Conservation (phyloP, 129 eudicot species). For the Daucus carota region DH1_v3.0 NC_030383.2:61212001-61212500, state of each 20-base stretch:
- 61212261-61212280: conserved; percentile 61
- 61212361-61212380: conserved; percentile 67
- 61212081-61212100: conserved; percentile 61
- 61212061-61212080: conserved; percentile 93
- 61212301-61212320: conserved; percentile 49
- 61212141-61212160: too few species aligned
- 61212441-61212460: not conserved
- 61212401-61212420: not conserved
- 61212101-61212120: too few species aligned
- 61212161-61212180: too few species aligned
- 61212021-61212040: conserved; percentile 83
- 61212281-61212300: conserved; percentile 51
- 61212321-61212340: conserved; percentile 60
- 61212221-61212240: conserved; percentile 69
- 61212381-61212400: conserved; percentile 27
- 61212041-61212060: conserved; percentile 95
- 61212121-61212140: too few species aligned
- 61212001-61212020: conserved; percentile 73
- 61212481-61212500: not conserved
- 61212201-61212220: conserved; percentile 67
- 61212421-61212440: not conserved
- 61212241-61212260: conserved; percentile 27
- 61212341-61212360: conserved; percentile 79
- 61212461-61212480: not conserved
- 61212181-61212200: conserved; percentile 47